Evolutionary conservation across 441 rosid species (phyloP).

Genomic region (Corymbia citriodora): DNA sequence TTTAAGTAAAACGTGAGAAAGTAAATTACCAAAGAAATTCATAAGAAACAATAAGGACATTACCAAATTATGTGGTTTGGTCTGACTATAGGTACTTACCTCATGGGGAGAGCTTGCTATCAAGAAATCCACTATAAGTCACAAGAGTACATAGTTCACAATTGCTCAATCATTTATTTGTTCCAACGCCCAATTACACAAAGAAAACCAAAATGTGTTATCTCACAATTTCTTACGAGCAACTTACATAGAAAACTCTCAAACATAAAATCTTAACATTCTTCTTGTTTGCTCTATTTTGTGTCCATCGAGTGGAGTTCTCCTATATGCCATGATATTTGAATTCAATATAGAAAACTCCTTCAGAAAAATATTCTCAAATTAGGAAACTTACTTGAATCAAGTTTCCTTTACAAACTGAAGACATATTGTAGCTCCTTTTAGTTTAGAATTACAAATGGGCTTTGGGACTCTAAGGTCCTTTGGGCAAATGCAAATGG

Average conservation of each 20-base stretch:
- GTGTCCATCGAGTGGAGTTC: not conserved
- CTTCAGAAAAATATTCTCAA: not conserved
- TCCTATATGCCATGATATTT: not conserved
- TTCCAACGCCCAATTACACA: not conserved
- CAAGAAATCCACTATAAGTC: not conserved
- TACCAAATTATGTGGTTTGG: not conserved
- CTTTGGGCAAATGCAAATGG: not conserved
- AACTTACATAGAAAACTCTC: not conserved
- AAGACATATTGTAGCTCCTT: not conserved
- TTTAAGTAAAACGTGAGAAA: not conserved
- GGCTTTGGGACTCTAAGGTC: not conserved
- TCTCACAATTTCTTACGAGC: not conserved
- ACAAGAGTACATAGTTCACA: not conserved
- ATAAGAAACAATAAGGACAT: too few species aligned
- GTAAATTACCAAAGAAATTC: not conserved
- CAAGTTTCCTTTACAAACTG: not conserved
- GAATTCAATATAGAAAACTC: not conserved
- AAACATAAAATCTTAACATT: not conserved
- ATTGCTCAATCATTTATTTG: not conserved
- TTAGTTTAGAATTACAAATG: not conserved
- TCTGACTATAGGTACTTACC: not conserved
- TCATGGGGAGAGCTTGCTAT: not conserved
- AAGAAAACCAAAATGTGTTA: not conserved
- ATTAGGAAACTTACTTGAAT: not conserved
- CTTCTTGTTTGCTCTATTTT: not conserved